Evolutionary conservation across 164 flowering plant species (phyloP), one percentile per base, ranked within the genome.

Genomic region (Kalanchoe fedtschenkoi): DNA sequence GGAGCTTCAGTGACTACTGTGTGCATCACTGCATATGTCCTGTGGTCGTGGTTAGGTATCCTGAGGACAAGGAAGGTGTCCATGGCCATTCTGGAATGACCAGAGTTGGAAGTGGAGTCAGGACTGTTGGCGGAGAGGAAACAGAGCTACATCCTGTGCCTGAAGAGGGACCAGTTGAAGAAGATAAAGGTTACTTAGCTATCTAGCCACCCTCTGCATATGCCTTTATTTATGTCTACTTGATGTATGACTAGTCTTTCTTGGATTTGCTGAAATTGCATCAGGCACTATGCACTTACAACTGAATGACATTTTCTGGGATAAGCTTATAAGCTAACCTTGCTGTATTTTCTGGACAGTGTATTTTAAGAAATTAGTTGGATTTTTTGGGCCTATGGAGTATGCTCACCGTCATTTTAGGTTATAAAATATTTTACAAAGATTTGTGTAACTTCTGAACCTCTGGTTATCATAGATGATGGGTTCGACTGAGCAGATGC

Each of bases 1-100:
- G 96, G 13, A 83, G 86, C 51, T 90, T 88, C 0, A 88, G 90
- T 57, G 96, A 88, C 66, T 86, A 88, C 62, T 88, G 96, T 59
- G 96, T 86, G 10, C 90, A 79, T 28, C 88, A 88, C 62, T 86
- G 96, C 38, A 72, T 86, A 22, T 86, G 92, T 69, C 96, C 96
- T 0, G 96, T 88, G n/a, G 88, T 88, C 2, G 96, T 88, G 6
- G 90, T 88, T 19, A 64, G 92, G 55, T 76, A 60, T 63, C 81
- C 86, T 6, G 88, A 79, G 16, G 67, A 70, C 57, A 80, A 79
- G 2, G 69, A 65, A 0, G 66, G 58, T 19, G 76, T 11, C 1
- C 66, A 28, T 4, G 70, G 66, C 0, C 65, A 57, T 16, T 74
- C 6, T 2, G 65, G 44, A 7, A 64, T 13, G 16, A 65, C 47